phyloP scores from a whole-genome alignment of 306 rosid species.

The Fragaria nilgerrensis region DNA sequence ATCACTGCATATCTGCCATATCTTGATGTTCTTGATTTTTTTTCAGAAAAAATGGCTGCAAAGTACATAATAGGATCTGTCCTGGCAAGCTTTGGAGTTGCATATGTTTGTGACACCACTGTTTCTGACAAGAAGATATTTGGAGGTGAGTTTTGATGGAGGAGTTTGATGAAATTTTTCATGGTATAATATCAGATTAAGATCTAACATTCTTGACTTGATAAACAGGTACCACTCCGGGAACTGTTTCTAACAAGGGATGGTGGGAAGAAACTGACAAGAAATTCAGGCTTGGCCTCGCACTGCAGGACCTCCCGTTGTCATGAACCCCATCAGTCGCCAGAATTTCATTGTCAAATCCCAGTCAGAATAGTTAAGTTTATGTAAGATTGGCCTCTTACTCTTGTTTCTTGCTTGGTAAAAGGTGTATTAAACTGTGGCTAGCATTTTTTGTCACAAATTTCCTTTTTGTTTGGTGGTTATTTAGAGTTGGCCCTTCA shows the following conservation, averaged over 20 bases:
- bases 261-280: constrained; percentile 82
- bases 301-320: constrained; percentile 48
- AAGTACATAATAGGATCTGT: constrained; percentile 42
- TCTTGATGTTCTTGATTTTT: neutral
- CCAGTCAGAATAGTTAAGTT: constrained; percentile 1
- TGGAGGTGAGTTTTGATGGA: constrained; percentile 47
- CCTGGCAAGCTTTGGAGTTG: constrained; percentile 46
- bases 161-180: neutral
- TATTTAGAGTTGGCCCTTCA: neutral
- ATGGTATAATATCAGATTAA: neutral
- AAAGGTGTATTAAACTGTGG: neutral
- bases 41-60: constrained; percentile 41
- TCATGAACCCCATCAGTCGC: constrained; percentile 44
- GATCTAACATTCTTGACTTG: neutral
- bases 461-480: neutral
- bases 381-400: neutral
- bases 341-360: constrained; percentile 46
- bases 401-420: neutral
- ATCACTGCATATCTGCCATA: neutral
- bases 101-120: constrained; percentile 39
- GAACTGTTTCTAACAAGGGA: constrained; percentile 55
- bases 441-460: neutral
- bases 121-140: constrained; percentile 62
- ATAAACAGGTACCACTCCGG: constrained; percentile 59
- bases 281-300: constrained; percentile 96